Percentiles rank a stretch among this genome's conserved stretches.
Evolutionary conservation across 192 early-diverging fungal genomes (phyloP).

Genomic region (Pilobolus umbonatus): DNA sequence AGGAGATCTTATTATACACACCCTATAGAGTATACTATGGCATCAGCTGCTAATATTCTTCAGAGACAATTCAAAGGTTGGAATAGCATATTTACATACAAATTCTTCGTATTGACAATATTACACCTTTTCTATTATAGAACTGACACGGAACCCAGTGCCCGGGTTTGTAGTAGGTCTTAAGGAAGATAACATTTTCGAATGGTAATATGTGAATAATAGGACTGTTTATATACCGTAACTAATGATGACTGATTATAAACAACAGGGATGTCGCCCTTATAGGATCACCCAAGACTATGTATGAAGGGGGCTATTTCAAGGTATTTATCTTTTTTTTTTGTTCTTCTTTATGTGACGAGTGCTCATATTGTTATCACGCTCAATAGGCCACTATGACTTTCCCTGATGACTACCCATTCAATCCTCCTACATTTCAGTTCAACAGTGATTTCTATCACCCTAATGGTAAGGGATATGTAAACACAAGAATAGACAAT

Average conservation of each 20-base stretch:
- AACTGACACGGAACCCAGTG: constrained; percentile 41
- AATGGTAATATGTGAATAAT: constrained; percentile 29
- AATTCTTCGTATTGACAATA: neutral
- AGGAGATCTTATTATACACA: too few relatives aligned
- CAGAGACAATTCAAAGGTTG: constrained; percentile 48
- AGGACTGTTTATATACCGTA: neutral
- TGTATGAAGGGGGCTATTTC: constrained; percentile 49
- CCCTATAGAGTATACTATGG: too few relatives aligned
- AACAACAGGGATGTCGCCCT: constrained; percentile 39
- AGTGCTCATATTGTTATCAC: too few relatives aligned
- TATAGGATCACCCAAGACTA: constrained; percentile 42
- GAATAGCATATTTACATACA: too few relatives aligned
- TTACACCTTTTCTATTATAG: constrained; percentile 17
- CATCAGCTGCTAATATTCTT: constrained; percentile 43
- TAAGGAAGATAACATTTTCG: constrained; percentile 40
- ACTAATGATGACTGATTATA: neutral
- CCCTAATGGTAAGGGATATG: constrained; percentile 63
- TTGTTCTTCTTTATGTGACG: constrained; percentile 17
- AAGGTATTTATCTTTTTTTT: constrained; percentile 32
- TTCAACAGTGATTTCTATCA: constrained; percentile 90
- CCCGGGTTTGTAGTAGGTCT: constrained; percentile 49
- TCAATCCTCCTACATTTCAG: constrained; percentile 87
- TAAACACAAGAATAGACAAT: neutral
- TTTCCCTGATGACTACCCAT: constrained; percentile 89
- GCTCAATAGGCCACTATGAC: constrained; percentile 54